Evolutionary conservation across 331 rosid species (phyloP), one percentile per base, ranked within the genome.

Genomic region (Cydonia oblonga): DNA sequence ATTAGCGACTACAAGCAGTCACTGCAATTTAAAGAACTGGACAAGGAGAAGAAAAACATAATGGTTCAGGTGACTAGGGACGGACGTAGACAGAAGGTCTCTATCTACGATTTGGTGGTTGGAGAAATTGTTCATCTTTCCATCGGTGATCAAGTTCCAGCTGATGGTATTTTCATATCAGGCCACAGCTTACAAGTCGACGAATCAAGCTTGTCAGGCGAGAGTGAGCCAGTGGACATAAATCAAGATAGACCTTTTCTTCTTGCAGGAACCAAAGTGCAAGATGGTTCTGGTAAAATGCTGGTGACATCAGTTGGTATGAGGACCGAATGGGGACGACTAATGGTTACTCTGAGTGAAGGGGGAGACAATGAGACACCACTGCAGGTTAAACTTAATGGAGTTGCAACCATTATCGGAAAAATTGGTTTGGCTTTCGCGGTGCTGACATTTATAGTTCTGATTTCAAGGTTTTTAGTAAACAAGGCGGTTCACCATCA

Each of bases 301-400:
- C 77, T 91, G 1, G 90, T 89, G 35, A 81, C 93, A 29, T 75
- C 90, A 14, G 97, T 90, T 72, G 97, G 99, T 0, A 90, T 87
- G 97, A 85, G 86, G 71, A 95, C 96, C 19, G 96, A 91, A 88
- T 91, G 99, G 99, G 96, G 96, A 76, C 81, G 90, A 71, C 79
- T 91, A 70, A 91, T 89, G 96, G 93, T 70, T 30, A 84, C 96
- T 28, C 68, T 95, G 66, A 88, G 82, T 64, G 98, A 95, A 84
- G 96, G 85, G 2, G 99, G 97, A 38, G 90, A 87, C 6, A 90
- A 95, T 53, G 99, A 91, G 81, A 95, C 97, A 9, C 96, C 99
- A 3, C 86, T 95, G 46, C 97, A 91, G 80, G 98, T 95, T 32
- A 91, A 95, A 73, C 84, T 95, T 33, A 91, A 95, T 49, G 97